Conservation (phyloP, 2,329 filamentous ascomycete species). For the Cordyceps tenuipes region DNA sequence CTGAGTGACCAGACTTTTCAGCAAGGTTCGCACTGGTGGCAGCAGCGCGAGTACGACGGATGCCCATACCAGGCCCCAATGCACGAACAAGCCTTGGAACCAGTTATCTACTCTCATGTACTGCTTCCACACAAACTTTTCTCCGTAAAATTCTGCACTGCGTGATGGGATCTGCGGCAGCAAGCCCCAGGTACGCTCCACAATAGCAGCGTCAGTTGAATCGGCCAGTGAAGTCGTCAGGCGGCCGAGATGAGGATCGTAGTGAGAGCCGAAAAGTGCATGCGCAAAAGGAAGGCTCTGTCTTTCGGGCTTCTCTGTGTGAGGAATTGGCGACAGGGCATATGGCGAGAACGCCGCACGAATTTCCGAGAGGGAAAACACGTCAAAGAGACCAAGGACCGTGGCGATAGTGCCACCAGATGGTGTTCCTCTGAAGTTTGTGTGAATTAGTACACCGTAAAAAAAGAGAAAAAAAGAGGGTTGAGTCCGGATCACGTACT, state of each 20-base stretch:
- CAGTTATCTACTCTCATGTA: conserved; percentile 43
- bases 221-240: conserved; percentile 45
- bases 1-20: conserved; percentile 36
- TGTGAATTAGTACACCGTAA: background rate
- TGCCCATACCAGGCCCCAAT: conserved; percentile 39
- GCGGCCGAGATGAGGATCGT: conserved; percentile 44
- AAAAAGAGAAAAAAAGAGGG: background rate
- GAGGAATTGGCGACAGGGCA: conserved; percentile 48
- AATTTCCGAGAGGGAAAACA: conserved; percentile 41
- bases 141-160: conserved; percentile 45
- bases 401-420: conserved; percentile 65
- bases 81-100: conserved; percentile 40
- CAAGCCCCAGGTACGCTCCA: conserved; percentile 57
- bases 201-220: conserved; percentile 42
- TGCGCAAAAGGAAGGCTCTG: conserved; percentile 32
- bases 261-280: conserved; percentile 40
- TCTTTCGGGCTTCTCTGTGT: conserved; percentile 24
- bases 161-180: conserved; percentile 36
- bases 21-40: conserved; percentile 37
- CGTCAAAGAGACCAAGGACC: conserved; percentile 49
- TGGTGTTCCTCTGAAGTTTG: conserved; percentile 33
- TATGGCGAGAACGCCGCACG: conserved; percentile 40
- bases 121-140: conserved; percentile 52
- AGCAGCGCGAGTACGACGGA: conserved; percentile 35
- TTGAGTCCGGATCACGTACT: conserved; percentile 21